Base-by-base conservation (phyloP, 805 yeast species). In the Saturnispora serradocipensis region DNA sequence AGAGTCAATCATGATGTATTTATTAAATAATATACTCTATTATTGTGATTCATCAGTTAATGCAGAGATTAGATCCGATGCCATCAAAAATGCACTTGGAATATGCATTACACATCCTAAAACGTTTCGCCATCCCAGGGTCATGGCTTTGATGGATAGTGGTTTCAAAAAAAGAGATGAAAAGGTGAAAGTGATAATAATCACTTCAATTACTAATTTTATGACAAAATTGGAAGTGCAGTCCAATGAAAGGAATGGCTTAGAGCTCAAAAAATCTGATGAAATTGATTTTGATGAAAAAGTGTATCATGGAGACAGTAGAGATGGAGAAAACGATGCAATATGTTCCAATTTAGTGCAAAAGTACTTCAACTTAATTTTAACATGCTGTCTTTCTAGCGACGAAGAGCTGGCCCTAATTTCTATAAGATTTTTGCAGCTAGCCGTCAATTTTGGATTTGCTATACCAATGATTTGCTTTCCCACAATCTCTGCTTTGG, bases 291-390 rank as follows among this genome's bases (percentile, higher is more conserved):
- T 76, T 4, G 86, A 78, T 57, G 65, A 73, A 13, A 73, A 71
- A 6, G 76, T 74, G 0, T 77, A 83, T 57, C 80, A 80, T 58
- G 88, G 86, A 0, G 69, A 71, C 38, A 69, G 80, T 0, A 65
- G 71, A 36, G 66, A 74, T 1, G 73, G 77, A 47, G 67, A 75
- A 25, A 76, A 72, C 59, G 93, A 86, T 60, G 86, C 89, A 13
- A 79, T 87, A 0, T 83, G 93, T 61, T 77, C 91, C 0, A 82
- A 86, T 0, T 58, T 88, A 10, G 82, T 81, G 4, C 88, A 86
- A 50, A 67, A 88, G 36, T 86, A 81, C 59, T 63, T 82, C 48
- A 63, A 63, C 3, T 55, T 67, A 2, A 72, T 84, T 5, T 65
- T 86, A 24, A 65, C 68, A 2, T 62, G 80, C 16, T 78, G 88